A percentile compares a stretch with the other conserved stretches of the same genome.
These are phyloP conservation scores for Suillus subalutaceus DNA, from an alignment of 768 basidiomycete species.

Conservation along the genomic window DNA sequence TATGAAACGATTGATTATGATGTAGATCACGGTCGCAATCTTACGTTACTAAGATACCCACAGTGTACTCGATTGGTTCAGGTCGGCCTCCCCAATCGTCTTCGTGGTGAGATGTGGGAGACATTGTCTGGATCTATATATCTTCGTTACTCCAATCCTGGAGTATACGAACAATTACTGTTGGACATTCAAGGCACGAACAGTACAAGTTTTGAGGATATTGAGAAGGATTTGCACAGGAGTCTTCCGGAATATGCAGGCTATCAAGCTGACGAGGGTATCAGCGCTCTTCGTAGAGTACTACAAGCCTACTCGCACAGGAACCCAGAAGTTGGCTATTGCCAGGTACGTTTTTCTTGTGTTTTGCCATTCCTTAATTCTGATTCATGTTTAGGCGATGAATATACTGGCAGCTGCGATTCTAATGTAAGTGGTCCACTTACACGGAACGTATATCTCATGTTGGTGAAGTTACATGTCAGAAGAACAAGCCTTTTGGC, in stretches of 20 bases:
- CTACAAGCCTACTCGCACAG: slow-evolving; percentile 94
- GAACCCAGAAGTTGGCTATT: slow-evolving; percentile 94
- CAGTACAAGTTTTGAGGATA: slow-evolving; percentile 93
- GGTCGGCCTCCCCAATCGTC: slow-evolving; percentile 91
- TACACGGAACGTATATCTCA: slow-evolving; percentile 15
- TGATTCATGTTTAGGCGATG: slow-evolving; percentile 68
- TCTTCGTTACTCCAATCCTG: slow-evolving; percentile 85
- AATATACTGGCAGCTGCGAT: slow-evolving; percentile 97
- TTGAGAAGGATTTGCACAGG: slow-evolving; percentile 96
- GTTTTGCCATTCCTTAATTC: slow-evolving; percentile 1
- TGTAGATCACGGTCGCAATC: slow-evolving; percentile 86
- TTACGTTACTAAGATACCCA: slow-evolving; percentile 95
- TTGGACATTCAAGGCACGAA: slow-evolving; percentile 77
- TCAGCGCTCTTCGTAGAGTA: slow-evolving; percentile 82
- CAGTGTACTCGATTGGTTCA: slow-evolving; percentile 97
- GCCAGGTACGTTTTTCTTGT: slow-evolving; percentile 59
- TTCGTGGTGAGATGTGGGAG: slow-evolving; percentile 99
- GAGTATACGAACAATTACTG: slow-evolving; percentile 76
- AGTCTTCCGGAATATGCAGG: slow-evolving; percentile 97
- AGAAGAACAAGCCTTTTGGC: slow-evolving; percentile 98
- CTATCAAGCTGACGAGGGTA: slow-evolving; percentile 90
- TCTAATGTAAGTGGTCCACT: slow-evolving; percentile 63
- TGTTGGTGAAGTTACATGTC: slow-evolving; percentile 82
- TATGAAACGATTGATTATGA: slow-evolving; percentile 15
- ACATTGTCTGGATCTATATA: slow-evolving; percentile 92